Evolutionary conservation across 1,284 basidiomycete genomes (phyloP).

Genomic region (Fomitopsis palustris): DNA sequence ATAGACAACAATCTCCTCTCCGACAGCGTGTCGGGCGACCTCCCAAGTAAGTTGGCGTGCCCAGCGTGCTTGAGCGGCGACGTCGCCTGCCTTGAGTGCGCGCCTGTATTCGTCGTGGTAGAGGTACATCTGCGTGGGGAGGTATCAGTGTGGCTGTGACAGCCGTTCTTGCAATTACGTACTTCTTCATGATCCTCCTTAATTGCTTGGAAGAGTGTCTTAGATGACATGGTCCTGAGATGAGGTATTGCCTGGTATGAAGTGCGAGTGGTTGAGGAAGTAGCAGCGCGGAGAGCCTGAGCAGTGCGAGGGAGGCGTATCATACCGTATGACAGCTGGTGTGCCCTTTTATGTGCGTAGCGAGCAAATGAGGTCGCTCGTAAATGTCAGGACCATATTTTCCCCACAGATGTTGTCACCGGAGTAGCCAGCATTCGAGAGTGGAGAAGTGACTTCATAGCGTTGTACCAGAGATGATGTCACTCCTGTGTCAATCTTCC

Average conservation of each 20-base stretch:
- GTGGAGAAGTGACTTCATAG: neutral
- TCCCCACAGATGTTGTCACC: neutral
- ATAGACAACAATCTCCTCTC: constrained; percentile 66
- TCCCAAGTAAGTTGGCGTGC: constrained; percentile 57
- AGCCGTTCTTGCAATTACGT: neutral
- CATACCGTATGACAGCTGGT: neutral
- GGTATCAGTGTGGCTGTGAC: neutral
- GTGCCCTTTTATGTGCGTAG: neutral
- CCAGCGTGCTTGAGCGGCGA: constrained; percentile 51
- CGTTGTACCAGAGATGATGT: neutral
- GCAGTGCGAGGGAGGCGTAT: neutral
- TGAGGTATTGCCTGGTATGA: neutral
- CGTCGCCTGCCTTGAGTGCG: constrained; percentile 34
- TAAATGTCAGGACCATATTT: neutral
- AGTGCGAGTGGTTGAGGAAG: neutral
- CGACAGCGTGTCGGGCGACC: constrained; percentile 58
- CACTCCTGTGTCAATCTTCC: neutral
- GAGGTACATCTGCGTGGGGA: constrained; percentile 41
- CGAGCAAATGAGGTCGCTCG: neutral
- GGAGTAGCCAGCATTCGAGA: neutral
- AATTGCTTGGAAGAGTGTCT: constrained; percentile 37
- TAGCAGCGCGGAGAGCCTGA: neutral
- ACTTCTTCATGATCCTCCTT: constrained; percentile 47
- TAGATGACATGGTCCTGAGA: constrained; percentile 23
- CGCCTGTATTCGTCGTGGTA: constrained; percentile 52